Conservation (phyloP, 805 yeast species). For the Blastobotrys parvus region DNA sequence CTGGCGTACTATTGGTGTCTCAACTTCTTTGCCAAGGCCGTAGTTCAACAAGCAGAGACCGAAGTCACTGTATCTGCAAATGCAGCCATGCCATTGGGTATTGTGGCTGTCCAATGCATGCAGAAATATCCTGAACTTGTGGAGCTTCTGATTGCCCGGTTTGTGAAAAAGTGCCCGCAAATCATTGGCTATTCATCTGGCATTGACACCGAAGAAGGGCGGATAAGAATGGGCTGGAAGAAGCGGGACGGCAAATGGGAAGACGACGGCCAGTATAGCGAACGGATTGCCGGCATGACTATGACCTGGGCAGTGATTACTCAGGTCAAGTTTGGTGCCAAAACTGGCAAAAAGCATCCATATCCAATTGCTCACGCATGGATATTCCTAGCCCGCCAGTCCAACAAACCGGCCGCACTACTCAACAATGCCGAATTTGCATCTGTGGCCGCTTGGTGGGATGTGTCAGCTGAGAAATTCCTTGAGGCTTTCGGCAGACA, state of each 20-base stretch:
- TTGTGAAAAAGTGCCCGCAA: conserved; percentile 85
- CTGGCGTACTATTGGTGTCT: conserved; percentile 64
- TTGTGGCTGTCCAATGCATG: conserved; percentile 35
- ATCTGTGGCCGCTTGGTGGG: conserved; percentile 86
- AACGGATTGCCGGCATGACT: conserved; percentile 78
- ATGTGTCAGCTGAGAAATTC: conserved; percentile 58
- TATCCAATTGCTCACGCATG: conserved; percentile 53
- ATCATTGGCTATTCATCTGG: conserved; percentile 74
- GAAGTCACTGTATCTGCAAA: conserved; percentile 76
- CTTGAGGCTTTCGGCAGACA: conserved; percentile 56
- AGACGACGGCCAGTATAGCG: conserved; percentile 64
- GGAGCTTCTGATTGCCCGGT: conserved; percentile 61
- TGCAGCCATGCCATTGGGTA: conserved; percentile 73
- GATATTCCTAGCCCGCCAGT: conserved; percentile 62
- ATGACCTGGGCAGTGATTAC: conserved; percentile 74
- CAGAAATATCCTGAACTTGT: conserved; percentile 42
- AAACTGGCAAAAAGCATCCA: conserved; percentile 35
- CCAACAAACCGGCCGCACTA: conserved; percentile 43
- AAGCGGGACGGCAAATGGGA: conserved; percentile 37
- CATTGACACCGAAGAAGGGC: conserved; percentile 74
- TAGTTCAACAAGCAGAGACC: conserved; percentile 86
- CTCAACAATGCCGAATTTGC: conserved; percentile 64
- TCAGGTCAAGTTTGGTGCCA: conserved; percentile 32
- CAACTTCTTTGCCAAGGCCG: conserved; percentile 76
- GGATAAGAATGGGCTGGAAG: conserved; percentile 83